Evolutionary conservation across 306 rosid genomes (phyloP).

Genomic region (Rosa persica): DNA sequence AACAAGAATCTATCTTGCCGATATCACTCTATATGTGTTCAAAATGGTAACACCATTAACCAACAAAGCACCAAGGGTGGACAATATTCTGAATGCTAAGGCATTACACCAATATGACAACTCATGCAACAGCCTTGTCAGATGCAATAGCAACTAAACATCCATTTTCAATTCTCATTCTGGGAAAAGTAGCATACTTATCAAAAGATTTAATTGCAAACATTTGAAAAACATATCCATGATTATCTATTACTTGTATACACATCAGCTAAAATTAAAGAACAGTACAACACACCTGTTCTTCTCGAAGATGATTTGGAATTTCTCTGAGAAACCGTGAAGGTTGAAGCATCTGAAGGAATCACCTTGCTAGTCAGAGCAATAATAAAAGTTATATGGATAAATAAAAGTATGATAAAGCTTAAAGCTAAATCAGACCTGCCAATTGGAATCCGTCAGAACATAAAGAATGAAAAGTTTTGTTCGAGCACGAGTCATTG

Average conservation of each 20-base stretch:
- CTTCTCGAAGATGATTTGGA: conserved; percentile 74
- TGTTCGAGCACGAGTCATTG: conserved; percentile 95
- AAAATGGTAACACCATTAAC: background rate
- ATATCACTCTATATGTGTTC: background rate
- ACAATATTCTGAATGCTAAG: background rate
- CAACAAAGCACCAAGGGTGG: background rate
- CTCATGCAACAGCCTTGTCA: background rate
- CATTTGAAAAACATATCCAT: background rate
- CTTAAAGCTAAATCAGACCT: conserved; percentile 49
- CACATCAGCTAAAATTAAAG: conserved; percentile 17
- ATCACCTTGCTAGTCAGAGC: conserved; percentile 17
- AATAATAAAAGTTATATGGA: background rate
- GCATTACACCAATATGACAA: background rate
- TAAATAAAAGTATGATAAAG: background rate
- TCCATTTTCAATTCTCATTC: background rate
- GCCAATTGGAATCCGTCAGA: conserved; percentile 78
- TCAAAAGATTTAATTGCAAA: background rate
- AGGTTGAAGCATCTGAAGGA: conserved; percentile 79
- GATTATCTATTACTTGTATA: background rate
- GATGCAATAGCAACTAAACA: background rate
- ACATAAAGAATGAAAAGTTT: conserved; percentile 68
- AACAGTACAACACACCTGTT: conserved; percentile 58
- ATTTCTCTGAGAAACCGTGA: conserved; percentile 89
- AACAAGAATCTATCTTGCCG: background rate
- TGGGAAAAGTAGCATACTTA: background rate